Evolutionary conservation across 345 rosid species (phyloP).

Genomic region (Heritiera littoralis): DNA sequence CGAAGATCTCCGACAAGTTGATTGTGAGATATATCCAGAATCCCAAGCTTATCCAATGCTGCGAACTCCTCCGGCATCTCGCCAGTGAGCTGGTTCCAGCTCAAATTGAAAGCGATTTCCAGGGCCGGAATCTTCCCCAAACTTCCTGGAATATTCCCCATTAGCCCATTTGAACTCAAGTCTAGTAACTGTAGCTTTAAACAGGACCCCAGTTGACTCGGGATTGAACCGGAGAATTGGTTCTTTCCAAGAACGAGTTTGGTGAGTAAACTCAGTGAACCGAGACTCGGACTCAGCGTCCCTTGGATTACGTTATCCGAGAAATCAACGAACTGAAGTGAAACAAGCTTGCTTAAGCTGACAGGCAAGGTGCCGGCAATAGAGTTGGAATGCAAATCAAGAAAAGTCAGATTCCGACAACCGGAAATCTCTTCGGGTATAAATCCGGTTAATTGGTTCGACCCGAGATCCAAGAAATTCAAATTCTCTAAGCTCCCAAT

Average conservation of each 20-base stretch:
- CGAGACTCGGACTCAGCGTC: conserved; percentile 53
- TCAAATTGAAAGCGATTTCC: conserved; percentile 77
- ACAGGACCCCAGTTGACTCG: conserved; percentile 65
- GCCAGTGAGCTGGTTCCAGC: conserved; percentile 69
- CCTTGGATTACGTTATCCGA: conserved; percentile 67
- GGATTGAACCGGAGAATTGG: conserved; percentile 62
- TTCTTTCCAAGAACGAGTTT: conserved; percentile 72
- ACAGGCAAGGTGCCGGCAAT: conserved; percentile 61
- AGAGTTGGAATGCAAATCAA: conserved; percentile 80
- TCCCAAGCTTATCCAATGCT: conserved; percentile 61
- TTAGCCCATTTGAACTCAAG: conserved; percentile 59
- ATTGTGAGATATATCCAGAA: conserved; percentile 72
- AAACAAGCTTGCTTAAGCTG: conserved; percentile 46
- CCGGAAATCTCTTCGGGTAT: conserved; percentile 59
- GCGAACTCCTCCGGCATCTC: conserved; percentile 58
- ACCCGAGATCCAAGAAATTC: conserved; percentile 72
- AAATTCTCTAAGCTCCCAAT: conserved; percentile 58
- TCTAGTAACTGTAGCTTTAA: conserved; percentile 71
- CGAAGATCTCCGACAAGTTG: conserved; percentile 64
- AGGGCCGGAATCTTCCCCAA: conserved; percentile 66
- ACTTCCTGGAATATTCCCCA: conserved; percentile 63
- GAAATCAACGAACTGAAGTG: conserved; percentile 62
- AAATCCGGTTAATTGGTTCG: conserved; percentile 61
- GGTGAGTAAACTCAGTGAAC: conserved; percentile 59
- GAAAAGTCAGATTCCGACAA: conserved; percentile 65